Evolutionary conservation across 768 basidiomycete genomes (phyloP).

Genomic region (Boletus coccyginus): DNA sequence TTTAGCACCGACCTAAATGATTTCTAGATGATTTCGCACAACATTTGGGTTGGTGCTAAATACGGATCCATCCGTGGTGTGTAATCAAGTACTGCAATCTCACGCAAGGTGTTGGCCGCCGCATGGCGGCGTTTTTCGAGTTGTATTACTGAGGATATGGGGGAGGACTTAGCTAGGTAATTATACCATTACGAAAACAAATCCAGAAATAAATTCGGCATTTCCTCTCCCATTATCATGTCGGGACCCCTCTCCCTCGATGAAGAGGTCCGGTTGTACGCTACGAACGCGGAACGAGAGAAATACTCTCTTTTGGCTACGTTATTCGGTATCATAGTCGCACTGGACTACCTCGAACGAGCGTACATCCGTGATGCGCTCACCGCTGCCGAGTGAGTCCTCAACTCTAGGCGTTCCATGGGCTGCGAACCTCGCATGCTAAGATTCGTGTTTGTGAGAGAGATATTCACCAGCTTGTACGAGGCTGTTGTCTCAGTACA

Average conservation of each 20-base stretch:
- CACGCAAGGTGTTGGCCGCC: too few species aligned
- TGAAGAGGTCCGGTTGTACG: conserved; percentile 89
- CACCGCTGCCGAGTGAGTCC: conserved; percentile 81
- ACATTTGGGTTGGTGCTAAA: too few species aligned
- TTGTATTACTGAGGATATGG: neutral
- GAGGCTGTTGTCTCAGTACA: conserved; percentile 91
- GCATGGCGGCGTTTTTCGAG: too few species aligned
- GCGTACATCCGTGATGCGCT: conserved; percentile 95
- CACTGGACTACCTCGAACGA: conserved; percentile 91
- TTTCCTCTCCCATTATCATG: conserved; percentile 20
- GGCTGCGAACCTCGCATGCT: neutral
- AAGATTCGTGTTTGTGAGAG: conserved; percentile 29
- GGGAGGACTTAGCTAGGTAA: conserved; percentile 3
- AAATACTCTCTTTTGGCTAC: conserved; percentile 85
- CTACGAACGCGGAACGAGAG: conserved; percentile 86
- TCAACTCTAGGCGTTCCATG: neutral
- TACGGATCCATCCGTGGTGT: too few species aligned
- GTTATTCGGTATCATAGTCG: conserved; percentile 87
- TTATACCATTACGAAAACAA: neutral
- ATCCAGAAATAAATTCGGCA: neutral
- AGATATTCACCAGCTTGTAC: conserved; percentile 98
- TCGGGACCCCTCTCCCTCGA: conserved; percentile 58
- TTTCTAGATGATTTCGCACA: too few species aligned
- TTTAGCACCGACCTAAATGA: too few species aligned
- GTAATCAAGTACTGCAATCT: too few species aligned